Conservation (phyloP, 257 asterid species). For the Solanum pimpinellifolium region DNA sequence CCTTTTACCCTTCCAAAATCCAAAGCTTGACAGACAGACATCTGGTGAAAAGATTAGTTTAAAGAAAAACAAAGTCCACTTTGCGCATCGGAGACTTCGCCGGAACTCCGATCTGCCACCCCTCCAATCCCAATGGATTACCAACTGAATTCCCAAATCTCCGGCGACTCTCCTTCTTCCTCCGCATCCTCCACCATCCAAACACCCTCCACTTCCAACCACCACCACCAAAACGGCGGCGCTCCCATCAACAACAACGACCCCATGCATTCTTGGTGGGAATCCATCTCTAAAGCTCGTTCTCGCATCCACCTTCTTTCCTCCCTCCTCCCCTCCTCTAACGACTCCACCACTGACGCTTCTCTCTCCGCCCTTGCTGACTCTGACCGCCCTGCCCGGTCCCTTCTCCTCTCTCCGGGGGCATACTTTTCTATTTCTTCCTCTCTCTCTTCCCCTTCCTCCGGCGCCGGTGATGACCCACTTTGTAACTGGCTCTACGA, state of each 20-base stretch:
- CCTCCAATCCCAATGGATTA: slow-evolving; percentile 39
- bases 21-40: neutral
- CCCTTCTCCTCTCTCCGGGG: slow-evolving; percentile 71
- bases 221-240: slow-evolving; percentile 7
- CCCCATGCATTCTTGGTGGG: slow-evolving; percentile 96
- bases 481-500: slow-evolving; percentile 97
- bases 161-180: slow-evolving; percentile 57
- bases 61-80: neutral
- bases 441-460: slow-evolving; percentile 34
- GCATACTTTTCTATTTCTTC: slow-evolving; percentile 58
- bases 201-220: slow-evolving; percentile 5
- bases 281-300: slow-evolving; percentile 93
- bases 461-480: slow-evolving; percentile 71
- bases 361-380: slow-evolving; percentile 58
- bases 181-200: slow-evolving; percentile 38
- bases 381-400: slow-evolving; percentile 88
- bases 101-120: neutral
- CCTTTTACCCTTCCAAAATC: neutral
- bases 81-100: neutral
- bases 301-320: slow-evolving; percentile 79
- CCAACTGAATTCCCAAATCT: slow-evolving; percentile 22
- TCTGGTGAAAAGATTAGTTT: neutral
- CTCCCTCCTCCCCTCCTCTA: slow-evolving; percentile 34
- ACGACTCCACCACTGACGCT: slow-evolving; percentile 6
- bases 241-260: slow-evolving; percentile 27